Evolutionary conservation across 2,329 filamentous ascomycete species (phyloP).

Genomic region (Tolypocladium inflatum): DNA sequence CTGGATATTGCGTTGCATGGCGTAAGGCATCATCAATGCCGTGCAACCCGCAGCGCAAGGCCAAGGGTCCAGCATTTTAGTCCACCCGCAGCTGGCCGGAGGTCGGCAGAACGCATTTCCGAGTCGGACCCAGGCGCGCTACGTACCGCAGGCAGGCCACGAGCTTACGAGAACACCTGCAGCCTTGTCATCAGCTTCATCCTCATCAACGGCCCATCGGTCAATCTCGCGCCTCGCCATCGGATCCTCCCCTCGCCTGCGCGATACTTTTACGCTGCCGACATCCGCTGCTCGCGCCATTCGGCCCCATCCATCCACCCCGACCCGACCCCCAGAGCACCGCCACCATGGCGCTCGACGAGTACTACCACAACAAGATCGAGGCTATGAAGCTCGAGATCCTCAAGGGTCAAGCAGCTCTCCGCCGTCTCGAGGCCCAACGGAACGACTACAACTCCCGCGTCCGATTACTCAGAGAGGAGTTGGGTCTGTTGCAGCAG

Average conservation of each 20-base stretch:
- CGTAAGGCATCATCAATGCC: neutral
- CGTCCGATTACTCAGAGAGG: conserved; percentile 87
- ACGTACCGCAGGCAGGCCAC: neutral
- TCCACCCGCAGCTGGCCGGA: neutral
- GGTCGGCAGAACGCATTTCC: conserved; percentile 8
- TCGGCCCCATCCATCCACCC: neutral
- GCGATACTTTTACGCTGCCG: too few species aligned
- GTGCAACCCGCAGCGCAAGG: neutral
- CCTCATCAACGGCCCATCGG: conserved; percentile 4
- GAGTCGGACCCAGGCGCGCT: neutral
- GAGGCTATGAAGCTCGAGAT: conserved; percentile 99
- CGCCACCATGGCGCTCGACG: conserved; percentile 89
- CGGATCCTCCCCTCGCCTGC: neutral
- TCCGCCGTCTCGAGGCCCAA: conserved; percentile 92
- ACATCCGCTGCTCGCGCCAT: neutral
- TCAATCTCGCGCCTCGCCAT: neutral
- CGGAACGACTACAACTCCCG: conserved; percentile 99
- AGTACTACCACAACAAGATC: conserved; percentile 99
- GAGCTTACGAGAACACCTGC: conserved; percentile 14
- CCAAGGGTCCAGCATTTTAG: neutral
- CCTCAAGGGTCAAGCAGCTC: conserved; percentile 92
- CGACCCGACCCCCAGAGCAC: conserved; percentile 4
- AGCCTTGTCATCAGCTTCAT: conserved; percentile 13
- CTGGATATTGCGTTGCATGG: neutral
- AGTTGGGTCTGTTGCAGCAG: conserved; percentile 91